These are phyloP conservation scores for Buxus sempervirens DNA, from an alignment of 164 flowering plant species.

Conservation along the genomic window DNA sequence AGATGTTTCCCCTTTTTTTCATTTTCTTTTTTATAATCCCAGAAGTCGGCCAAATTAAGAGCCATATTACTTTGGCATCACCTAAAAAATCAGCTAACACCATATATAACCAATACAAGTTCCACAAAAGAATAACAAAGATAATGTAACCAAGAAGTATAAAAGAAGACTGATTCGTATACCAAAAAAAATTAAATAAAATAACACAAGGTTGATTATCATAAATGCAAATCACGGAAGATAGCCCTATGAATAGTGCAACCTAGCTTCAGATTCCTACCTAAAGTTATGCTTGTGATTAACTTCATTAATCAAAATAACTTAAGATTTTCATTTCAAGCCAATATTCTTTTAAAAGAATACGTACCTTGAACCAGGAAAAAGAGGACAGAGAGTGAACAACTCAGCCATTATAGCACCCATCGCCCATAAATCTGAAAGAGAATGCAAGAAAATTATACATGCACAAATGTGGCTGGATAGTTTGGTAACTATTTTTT, in stretches of 20 bases:
- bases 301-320: neutral
- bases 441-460: neutral
- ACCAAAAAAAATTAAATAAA: too few species aligned
- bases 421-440: constrained; percentile 98
- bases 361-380: constrained; percentile 78
- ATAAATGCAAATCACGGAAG: too few species aligned
- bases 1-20: too few species aligned
- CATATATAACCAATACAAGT: too few species aligned
- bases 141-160: neutral
- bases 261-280: neutral
- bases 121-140: neutral
- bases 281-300: neutral
- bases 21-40: too few species aligned
- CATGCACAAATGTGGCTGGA: neutral
- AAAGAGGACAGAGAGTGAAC: constrained; percentile 84
- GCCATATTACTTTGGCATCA: too few species aligned
- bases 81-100: too few species aligned
- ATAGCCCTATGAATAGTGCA: too few species aligned
- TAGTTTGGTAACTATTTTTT: neutral
- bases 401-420: constrained; percentile 98
- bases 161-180: neutral
- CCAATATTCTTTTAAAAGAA: neutral
- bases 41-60: too few species aligned
- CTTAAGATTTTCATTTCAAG: neutral
- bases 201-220: neutral